Evolutionary conservation across 768 basidiomycete genomes (phyloP).

Genomic region (Leccinum rimulosum): DNA sequence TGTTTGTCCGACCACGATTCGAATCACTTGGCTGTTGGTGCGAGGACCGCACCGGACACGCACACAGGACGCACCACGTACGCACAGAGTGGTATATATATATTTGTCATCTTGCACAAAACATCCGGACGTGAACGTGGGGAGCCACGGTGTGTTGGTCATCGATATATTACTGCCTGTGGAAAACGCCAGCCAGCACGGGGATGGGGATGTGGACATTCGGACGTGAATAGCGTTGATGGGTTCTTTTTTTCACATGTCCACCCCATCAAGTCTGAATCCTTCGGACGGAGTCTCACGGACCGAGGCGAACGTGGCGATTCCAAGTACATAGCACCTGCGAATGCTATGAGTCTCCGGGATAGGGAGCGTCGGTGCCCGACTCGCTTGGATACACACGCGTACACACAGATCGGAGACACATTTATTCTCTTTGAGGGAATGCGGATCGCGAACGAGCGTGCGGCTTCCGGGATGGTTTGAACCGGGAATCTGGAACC

Average conservation of each 20-base stretch:
- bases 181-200: neutral
- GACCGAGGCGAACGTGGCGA: neutral
- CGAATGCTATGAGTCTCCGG: neutral
- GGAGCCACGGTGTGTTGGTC: conserved; percentile 2
- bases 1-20: neutral
- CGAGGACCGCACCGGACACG: neutral
- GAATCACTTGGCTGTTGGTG: neutral
- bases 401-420: neutral
- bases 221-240: neutral
- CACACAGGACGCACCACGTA: neutral
- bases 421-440: neutral
- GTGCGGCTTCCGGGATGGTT: neutral
- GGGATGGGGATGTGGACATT: neutral
- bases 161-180: neutral
- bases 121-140: conserved; percentile 5
- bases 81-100: neutral
- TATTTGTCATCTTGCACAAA: neutral
- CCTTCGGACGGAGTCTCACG: neutral
- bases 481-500: neutral
- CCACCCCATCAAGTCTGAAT: neutral
- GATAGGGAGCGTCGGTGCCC: neutral
- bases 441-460: neutral
- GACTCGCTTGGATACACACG: neutral
- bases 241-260: neutral
- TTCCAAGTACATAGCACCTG: neutral